phyloP scores from a whole-genome alignment of 306 rosid genomes.

The Prunus fruticosa region DNA sequence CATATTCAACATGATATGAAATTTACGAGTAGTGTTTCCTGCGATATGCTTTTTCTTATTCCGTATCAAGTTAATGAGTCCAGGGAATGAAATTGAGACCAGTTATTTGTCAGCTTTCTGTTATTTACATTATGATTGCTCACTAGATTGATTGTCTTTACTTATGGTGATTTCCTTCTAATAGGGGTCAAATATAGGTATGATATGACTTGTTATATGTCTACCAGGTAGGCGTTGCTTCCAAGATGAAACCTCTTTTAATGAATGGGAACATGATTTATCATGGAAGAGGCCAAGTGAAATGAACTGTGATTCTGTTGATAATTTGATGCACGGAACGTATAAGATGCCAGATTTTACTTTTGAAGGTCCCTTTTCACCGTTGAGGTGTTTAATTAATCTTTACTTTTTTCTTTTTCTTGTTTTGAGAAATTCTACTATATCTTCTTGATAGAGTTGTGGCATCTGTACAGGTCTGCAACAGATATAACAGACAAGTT shows the following conservation, averaged over 20 bases:
- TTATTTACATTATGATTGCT: not conserved
- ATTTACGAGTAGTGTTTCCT: not conserved
- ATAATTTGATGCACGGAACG: conserved; percentile 31
- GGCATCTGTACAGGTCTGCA: conserved; percentile 49
- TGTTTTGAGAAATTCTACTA: conserved; percentile 18
- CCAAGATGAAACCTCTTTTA: conserved; percentile 38
- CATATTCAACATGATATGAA: not conserved
- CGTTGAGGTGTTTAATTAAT: conserved; percentile 41
- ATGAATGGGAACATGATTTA: conserved; percentile 43
- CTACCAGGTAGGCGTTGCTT: conserved; percentile 45
- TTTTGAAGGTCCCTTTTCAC: conserved; percentile 46
- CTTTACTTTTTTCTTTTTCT: not conserved
- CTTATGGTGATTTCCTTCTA: not conserved
- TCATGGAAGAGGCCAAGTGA: conserved; percentile 48
- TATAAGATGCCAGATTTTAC: conserved; percentile 29
- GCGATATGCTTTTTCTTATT: not conserved
- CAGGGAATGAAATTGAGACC: not conserved
- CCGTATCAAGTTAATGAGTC: not conserved
- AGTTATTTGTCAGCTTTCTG: not conserved
- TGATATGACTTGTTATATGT: conserved; percentile 8
- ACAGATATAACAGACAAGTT: conserved; percentile 42
- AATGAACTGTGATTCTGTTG: conserved; percentile 36
- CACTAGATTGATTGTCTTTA: not conserved
- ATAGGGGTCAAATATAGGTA: not conserved
- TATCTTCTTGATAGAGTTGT: conserved; percentile 24